Percentiles rank a stretch among this genome's conserved stretches.
Evolutionary conservation across 208 protist genomes (phyloP).

Genomic region (Trypanosoma congolense): DNA sequence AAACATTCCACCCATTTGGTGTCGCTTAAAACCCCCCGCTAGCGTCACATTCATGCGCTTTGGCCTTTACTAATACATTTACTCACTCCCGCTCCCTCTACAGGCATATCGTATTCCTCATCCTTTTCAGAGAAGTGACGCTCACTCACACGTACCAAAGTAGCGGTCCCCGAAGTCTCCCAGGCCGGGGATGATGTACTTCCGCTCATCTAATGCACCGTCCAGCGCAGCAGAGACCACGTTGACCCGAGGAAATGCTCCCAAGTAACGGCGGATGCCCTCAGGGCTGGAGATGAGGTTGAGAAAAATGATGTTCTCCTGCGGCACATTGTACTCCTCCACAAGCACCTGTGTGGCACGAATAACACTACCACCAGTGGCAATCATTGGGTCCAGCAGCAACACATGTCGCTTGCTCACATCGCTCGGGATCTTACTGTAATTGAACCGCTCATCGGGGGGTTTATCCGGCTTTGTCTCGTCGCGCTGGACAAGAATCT

Average conservation of each 20-base stretch:
- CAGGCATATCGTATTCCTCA: neutral
- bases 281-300: constrained; percentile 92
- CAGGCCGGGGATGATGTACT: constrained; percentile 95
- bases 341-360: constrained; percentile 76
- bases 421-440: constrained; percentile 95
- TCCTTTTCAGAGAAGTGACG: neutral
- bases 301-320: constrained; percentile 96
- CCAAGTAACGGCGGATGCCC: constrained; percentile 64
- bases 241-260: constrained; percentile 72
- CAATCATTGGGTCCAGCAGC: constrained; percentile 97
- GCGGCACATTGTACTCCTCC: constrained; percentile 69
- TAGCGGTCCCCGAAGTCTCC: constrained; percentile 97
- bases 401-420: constrained; percentile 88
- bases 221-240: constrained; percentile 93
- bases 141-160: constrained; percentile 86
- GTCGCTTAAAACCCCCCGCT: too few species aligned
- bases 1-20: too few species aligned
- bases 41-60: too few species aligned
- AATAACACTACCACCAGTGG: constrained; percentile 88
- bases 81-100: neutral
- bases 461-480: constrained; percentile 83
- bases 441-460: constrained; percentile 90
- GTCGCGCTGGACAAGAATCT: constrained; percentile 97
- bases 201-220: constrained; percentile 82
- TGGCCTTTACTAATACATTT: constrained; percentile 9